phyloP scores from a whole-genome alignment of 129 eudicot species.

The Escallonia rubra region DNA sequence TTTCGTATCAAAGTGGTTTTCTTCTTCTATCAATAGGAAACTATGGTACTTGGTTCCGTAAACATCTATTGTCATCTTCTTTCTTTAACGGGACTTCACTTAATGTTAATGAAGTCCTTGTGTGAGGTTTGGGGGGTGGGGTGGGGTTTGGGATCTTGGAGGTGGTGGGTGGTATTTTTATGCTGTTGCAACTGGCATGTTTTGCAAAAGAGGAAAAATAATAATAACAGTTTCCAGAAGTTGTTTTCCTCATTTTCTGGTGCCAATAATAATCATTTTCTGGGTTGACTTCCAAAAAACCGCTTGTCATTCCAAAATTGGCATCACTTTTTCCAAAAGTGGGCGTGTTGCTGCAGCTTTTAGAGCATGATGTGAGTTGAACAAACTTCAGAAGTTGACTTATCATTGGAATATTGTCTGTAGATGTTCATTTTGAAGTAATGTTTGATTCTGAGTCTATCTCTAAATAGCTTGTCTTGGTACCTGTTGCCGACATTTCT shows the following conservation, averaged over 20 bases:
- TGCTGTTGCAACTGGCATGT: no score
- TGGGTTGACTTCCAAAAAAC: no score
- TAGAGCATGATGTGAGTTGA: no score
- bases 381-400: not conserved
- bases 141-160: not conserved
- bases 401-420: not conserved
- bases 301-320: no score
- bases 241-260: not conserved
- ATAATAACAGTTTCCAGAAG: no score
- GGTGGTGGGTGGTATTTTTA: not conserved
- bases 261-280: no score
- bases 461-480: no score
- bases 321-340: no score
- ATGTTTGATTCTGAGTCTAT: no score
- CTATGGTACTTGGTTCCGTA: not conserved
- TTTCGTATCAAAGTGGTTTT: slow-evolving; percentile 4
- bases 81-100: not conserved
- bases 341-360: no score
- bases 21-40: not conserved
- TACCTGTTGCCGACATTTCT: not conserved
- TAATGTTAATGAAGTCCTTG: not conserved
- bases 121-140: not conserved
- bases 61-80: not conserved
- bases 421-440: not conserved
- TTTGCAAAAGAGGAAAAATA: no score